Evolutionary conservation across 2,329 filamentous ascomycete genomes (phyloP).

Genomic region (Colletotrichum horii): DNA sequence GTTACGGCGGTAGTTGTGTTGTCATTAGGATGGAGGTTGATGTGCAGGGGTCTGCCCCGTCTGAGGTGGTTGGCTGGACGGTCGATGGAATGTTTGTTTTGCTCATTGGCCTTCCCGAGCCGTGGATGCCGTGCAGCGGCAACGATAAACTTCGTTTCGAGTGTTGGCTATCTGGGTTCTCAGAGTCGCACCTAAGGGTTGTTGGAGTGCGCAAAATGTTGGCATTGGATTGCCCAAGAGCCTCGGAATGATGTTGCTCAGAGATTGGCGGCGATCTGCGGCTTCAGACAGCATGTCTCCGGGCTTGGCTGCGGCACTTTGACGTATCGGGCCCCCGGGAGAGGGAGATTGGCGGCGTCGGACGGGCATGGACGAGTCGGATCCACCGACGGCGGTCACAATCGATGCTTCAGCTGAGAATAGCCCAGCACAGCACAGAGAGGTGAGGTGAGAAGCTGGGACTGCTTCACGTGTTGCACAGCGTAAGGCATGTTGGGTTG

Average conservation of each 20-base stretch:
- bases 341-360: not conserved
- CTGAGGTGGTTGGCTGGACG: not conserved
- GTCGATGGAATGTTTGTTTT: slow-evolving; percentile 6
- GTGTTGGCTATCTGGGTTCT: not conserved
- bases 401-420: not conserved
- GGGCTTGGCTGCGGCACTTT: slow-evolving; percentile 2
- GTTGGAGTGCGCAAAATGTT: not conserved
- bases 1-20: too few species aligned
- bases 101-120: not conserved
- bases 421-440: not conserved
- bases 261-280: not conserved
- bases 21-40: not conserved
- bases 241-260: not conserved
- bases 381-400: not conserved
- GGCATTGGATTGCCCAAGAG: not conserved
- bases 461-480: slow-evolving; percentile 9
- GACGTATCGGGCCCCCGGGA: not conserved
- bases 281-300: not conserved
- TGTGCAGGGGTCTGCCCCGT: not conserved
- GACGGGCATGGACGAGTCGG: not conserved
- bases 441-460: not conserved
- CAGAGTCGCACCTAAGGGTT: not conserved
- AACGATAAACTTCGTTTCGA: not conserved
- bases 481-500: not conserved
- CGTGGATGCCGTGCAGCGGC: not conserved